Base-by-base conservation (phyloP, 2,329 filamentous ascomycete species). In the Amauroascus niger region DNA sequence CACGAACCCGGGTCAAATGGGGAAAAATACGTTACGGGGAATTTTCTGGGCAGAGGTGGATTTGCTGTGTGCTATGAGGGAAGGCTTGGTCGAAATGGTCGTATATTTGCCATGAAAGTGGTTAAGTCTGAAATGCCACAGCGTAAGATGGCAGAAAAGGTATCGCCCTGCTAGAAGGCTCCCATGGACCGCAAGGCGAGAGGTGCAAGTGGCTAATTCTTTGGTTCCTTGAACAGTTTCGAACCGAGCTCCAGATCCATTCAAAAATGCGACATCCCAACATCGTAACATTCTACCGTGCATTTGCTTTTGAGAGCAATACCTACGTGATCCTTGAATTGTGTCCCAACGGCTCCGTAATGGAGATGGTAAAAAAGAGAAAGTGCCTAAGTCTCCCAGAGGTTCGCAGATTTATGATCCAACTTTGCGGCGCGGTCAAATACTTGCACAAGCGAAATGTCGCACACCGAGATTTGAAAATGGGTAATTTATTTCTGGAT, bases 201-300 rank as follows among this genome's bases (percentile, higher is more conserved):
- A 14, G 13, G 32, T 3, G 32, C 8, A 39, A 3, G 6, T 24
- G 9, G 14, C 40, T 43, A 43, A 43, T 26, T 24, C 2, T 11
- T 8, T 35, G 57, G 39, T 6, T 13, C 11, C 47, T 8, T 50
- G 5, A 53, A 26, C 59, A 84, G 81, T 86, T 86, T 67, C 79
- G 83, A 53, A 84, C 82, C 1, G 93, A 98, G 70, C 80, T 98
- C 6, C 91, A 97, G 71, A 96, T 98, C 57, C 93, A 98, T 72
- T 96, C 93, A 41, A 98, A 97, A 68, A 91, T 98, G 82, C 83
- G 84, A 55, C 93, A 98, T 66, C 86, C 87, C 51, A 95, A 96
- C 68, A 91, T 98, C 60, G 93, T 98, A 58, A 86, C 91, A 62
- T 98, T 98, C 69, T 82, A 95, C 64, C 83, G 91, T 62, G 93